Evolutionary conservation across 768 basidiomycete genomes (phyloP), one percentile per base, ranked within the genome.

Genomic region (Rossbeevera mucosa): DNA sequence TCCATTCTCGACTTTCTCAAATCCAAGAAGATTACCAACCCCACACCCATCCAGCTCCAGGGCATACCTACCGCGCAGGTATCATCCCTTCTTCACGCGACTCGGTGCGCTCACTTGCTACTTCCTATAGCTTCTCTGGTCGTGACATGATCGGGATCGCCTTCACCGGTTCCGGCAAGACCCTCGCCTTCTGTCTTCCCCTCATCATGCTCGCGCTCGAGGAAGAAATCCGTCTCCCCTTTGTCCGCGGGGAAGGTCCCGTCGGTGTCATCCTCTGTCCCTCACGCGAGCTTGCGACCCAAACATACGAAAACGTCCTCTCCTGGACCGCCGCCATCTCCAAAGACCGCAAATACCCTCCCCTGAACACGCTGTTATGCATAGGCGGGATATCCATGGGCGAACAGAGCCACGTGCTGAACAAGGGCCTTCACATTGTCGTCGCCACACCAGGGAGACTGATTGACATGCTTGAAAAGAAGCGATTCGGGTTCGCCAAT

Each of bases 141-240:
- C 83, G 96, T 56, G 96, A 99, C 68, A 88, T 98, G 74, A 99
- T 98, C 57, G 96, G 96, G 18, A 98, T 99, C 58, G 96, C 96
- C 4, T 98, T 98, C 72, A 99, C 96, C 22, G 96, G 96, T 33
- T 98, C 95, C 0, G 96, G 96, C 14, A 99, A 99, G 73, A 99
- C 96, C 0, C 81, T 99, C n/a, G 87, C 94, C 0, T 99, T 99
- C 72, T 95, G 93, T 58, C 75, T 99, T n/a, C 96, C 96, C 2
- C 76, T 97, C 22, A 94, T 98, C 59, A 98, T 99, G 96, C 76
- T 90, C 59, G 88, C 94, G 1, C 77, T 95, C 14, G 95, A 98
- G 73, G 93, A 95, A 68, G 96, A 98, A 71, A 77, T 76, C 53
- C 93, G 90, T 58, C 71, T 98, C 30, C 89, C 95, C 0, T 92